phyloP scores from a whole-genome alignment of 176 grass and related monocot genomes.

The sorghum (Sorghum bicolor) region Sorghum_bicolor_NCBIv3 NC_012879.2:1069501-1070000 shows the following conservation, averaged over 20 bases:
- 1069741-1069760: slow-evolving; percentile 70
- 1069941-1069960: slow-evolving; percentile 67
- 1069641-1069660: slow-evolving; percentile 60
- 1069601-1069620: slow-evolving; percentile 61
- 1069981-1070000: slow-evolving; percentile 52
- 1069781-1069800: slow-evolving; percentile 62
- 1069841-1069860: slow-evolving; percentile 48
- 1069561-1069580: slow-evolving; percentile 66
- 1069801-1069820: slow-evolving; percentile 63
- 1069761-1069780: slow-evolving; percentile 73
- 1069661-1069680: slow-evolving; percentile 53
- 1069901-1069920: slow-evolving; percentile 74
- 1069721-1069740: slow-evolving; percentile 64
- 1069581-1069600: slow-evolving; percentile 52
- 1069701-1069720: slow-evolving; percentile 57
- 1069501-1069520: slow-evolving; percentile 67
- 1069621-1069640: slow-evolving; percentile 70
- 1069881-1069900: slow-evolving; percentile 80
- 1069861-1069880: slow-evolving; percentile 65
- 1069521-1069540: slow-evolving; percentile 84
- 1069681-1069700: slow-evolving; percentile 70
- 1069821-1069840: slow-evolving; percentile 27
- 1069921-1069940: slow-evolving; percentile 77
- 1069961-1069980: slow-evolving; percentile 40
- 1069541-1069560: slow-evolving; percentile 95